Conservation (phyloP, 148 eudicot species). For the Simmondsia chinensis region DNA sequence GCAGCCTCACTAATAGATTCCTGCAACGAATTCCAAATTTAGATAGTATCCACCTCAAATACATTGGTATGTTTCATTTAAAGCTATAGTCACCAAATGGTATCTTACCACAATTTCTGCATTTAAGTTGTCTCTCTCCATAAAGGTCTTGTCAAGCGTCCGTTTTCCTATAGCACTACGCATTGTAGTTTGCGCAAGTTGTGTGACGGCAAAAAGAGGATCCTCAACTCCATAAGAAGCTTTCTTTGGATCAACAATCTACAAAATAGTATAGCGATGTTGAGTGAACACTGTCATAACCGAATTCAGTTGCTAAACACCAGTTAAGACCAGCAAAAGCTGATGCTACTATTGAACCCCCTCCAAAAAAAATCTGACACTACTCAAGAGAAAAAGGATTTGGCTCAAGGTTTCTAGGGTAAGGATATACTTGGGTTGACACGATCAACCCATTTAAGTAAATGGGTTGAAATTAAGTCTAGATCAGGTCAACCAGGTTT, state of each 20-base stretch:
- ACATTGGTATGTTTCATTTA: neutral
- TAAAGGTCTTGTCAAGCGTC: slow-evolving; percentile 88
- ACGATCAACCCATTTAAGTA: too few relatives aligned
- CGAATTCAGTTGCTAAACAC: neutral
- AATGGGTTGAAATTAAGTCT: too few relatives aligned
- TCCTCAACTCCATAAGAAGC: slow-evolving; percentile 93
- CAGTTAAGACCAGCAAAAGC: neutral
- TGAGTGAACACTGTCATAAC: neutral
- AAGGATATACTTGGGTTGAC: too few relatives aligned
- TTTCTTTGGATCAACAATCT: slow-evolving; percentile 70
- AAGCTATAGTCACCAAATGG: neutral
- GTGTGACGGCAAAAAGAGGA: slow-evolving; percentile 74
- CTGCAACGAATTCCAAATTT: slow-evolving; percentile 19
- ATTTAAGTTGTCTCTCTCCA: slow-evolving; percentile 89
- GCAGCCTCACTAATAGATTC: slow-evolving; percentile 84
- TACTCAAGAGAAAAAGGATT: too few relatives aligned
- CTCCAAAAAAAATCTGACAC: too few relatives aligned
- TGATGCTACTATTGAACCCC: too few relatives aligned
- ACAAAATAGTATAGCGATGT: slow-evolving; percentile 12
- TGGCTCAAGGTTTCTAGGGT: too few relatives aligned
- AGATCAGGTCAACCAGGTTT: too few relatives aligned
- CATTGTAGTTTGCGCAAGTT: slow-evolving; percentile 93
- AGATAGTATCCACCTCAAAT: too few relatives aligned
- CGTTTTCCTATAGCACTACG: slow-evolving; percentile 91
- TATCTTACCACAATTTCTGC: slow-evolving; percentile 81